Evolutionary conservation across 2,329 filamentous ascomycete species (phyloP).

Genomic region (Plenodomus tracheiphilus): DNA sequence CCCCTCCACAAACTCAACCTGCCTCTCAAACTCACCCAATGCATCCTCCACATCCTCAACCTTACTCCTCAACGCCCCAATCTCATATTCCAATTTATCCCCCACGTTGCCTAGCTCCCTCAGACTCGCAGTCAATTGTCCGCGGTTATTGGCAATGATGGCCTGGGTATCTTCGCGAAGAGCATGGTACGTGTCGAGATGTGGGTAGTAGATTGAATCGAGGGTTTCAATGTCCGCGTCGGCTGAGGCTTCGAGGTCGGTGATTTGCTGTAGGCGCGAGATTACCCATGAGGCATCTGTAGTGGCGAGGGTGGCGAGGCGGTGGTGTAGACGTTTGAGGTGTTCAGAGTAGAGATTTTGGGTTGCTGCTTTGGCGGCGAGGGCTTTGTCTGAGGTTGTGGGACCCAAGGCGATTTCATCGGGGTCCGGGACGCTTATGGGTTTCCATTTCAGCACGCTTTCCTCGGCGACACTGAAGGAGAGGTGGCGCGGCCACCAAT

Average conservation of each 20-base stretch:
- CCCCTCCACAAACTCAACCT: conserved; percentile 53
- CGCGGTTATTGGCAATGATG: conserved; percentile 69
- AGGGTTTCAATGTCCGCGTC: conserved; percentile 61
- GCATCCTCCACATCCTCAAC: conserved; percentile 87
- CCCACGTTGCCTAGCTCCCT: conserved; percentile 80
- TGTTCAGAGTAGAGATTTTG: conserved; percentile 54
- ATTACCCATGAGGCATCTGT: conserved; percentile 65
- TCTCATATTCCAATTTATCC: conserved; percentile 90
- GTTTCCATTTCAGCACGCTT: conserved; percentile 67
- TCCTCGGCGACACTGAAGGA: conserved; percentile 78
- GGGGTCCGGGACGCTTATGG: conserved; percentile 21
- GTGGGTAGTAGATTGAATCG: conserved; percentile 71
- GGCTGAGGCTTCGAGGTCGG: conserved; percentile 64
- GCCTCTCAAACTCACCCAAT: conserved; percentile 75
- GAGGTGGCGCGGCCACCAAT: conserved; percentile 70
- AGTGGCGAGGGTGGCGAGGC: conserved; percentile 60
- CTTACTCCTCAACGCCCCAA: conserved; percentile 75
- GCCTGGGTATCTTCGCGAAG: conserved; percentile 70
- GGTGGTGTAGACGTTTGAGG: conserved; percentile 65
- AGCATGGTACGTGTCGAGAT: conserved; percentile 69
- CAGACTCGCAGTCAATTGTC: conserved; percentile 68
- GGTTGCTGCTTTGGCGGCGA: conserved; percentile 37
- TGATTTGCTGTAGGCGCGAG: conserved; percentile 59
- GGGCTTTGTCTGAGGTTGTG: conserved; percentile 38
- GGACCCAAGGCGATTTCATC: conserved; percentile 24